Evolutionary conservation across 2,329 filamentous ascomycete species (phyloP).

Genomic region (Verticillium alfalfae): DNA sequence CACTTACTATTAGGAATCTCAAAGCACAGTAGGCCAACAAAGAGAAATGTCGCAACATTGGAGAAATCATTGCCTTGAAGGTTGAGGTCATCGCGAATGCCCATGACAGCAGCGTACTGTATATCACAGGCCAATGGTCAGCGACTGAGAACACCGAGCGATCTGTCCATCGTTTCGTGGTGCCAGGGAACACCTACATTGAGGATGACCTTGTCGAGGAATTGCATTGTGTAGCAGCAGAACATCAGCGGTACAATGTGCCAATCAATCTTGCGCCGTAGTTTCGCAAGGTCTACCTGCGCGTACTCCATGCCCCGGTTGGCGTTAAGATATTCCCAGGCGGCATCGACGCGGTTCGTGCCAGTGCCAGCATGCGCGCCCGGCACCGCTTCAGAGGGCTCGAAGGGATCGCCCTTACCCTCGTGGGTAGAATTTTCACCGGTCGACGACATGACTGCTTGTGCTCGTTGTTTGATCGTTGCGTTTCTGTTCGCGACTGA

Average conservation of each 20-base stretch:
- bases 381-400: slow-evolving; percentile 10
- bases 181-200: slow-evolving; percentile 38
- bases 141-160: not conserved
- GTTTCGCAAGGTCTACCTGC: slow-evolving; percentile 33
- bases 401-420: slow-evolving; percentile 4
- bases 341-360: slow-evolving; percentile 30
- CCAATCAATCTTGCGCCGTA: slow-evolving; percentile 53
- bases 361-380: slow-evolving; percentile 5
- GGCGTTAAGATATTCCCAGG: slow-evolving; percentile 38
- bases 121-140: not conserved
- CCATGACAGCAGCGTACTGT: slow-evolving; percentile 63
- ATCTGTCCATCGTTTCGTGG: not conserved
- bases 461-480: not conserved
- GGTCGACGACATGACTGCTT: slow-evolving; percentile 15
- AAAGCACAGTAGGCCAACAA: slow-evolving; percentile 53
- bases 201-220: slow-evolving; percentile 58
- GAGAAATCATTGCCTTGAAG: slow-evolving; percentile 57
- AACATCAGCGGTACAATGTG: slow-evolving; percentile 59
- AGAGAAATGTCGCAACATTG: slow-evolving; percentile 57
- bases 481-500: not conserved
- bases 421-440: slow-evolving; percentile 14
- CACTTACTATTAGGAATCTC: slow-evolving; percentile 53
- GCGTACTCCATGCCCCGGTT: slow-evolving; percentile 27
- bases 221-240: slow-evolving; percentile 56
- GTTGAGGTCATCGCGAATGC: slow-evolving; percentile 46